Conservation (phyloP, 2,329 filamentous ascomycete species). For the Sphaerulina populicola region DNA sequence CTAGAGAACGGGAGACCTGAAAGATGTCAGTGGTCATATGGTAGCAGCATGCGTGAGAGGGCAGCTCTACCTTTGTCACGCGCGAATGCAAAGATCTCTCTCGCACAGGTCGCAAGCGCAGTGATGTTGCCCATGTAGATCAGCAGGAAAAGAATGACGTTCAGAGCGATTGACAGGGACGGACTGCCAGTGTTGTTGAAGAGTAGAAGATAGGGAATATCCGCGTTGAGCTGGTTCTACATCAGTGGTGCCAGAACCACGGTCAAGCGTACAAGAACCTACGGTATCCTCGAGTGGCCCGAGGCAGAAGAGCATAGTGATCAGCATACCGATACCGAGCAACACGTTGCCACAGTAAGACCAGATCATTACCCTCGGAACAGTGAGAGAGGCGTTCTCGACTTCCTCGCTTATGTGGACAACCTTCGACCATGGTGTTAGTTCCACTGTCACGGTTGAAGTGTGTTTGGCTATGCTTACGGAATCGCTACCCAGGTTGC, state of each 20-base stretch:
- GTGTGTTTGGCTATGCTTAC: not conserved
- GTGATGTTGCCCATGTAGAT: conserved; percentile 25
- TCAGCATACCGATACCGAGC: conserved; percentile 21
- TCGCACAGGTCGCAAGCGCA: conserved; percentile 38
- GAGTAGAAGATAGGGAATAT: conserved; percentile 24
- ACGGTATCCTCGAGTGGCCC: conserved; percentile 25
- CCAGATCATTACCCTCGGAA: conserved; percentile 29
- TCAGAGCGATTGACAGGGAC: conserved; percentile 22
- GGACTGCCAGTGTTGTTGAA: conserved; percentile 25
- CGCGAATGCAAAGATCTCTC: conserved; percentile 40
- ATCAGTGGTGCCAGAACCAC: not conserved
- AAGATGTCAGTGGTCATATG: conserved; percentile 15
- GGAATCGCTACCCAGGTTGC: conserved; percentile 24
- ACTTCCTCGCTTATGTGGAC: conserved; percentile 33
- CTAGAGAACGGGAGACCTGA: conserved; percentile 31
- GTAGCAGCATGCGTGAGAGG: conserved; percentile 17
- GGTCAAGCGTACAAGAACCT: not conserved
- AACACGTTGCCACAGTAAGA: conserved; percentile 22
- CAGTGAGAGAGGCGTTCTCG: conserved; percentile 26
- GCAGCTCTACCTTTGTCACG: conserved; percentile 28
- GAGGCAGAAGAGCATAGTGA: conserved; percentile 29
- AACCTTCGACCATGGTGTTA: conserved; percentile 5
- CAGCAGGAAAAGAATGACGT: conserved; percentile 24
- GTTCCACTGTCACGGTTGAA: not conserved
- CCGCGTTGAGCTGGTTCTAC: conserved; percentile 12